Conservation (phyloP, 2,329 filamentous ascomycete species). For the Fusarium cicatricum region DNA sequence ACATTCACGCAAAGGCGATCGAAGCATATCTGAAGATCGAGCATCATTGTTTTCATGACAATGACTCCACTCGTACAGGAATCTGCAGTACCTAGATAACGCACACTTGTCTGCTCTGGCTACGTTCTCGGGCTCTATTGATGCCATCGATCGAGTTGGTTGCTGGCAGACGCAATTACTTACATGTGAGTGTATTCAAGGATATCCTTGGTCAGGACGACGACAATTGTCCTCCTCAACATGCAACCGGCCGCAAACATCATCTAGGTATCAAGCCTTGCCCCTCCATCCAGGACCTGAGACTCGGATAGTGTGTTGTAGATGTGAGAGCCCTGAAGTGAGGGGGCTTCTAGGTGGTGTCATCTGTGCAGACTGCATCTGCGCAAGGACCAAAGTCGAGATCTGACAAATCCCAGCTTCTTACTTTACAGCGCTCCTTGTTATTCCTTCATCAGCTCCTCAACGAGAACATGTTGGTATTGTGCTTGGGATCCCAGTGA, state of each 20-base stretch:
- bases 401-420: conserved; percentile 28
- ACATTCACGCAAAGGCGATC: conserved; percentile 7
- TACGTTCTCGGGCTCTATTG: not conserved
- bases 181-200: not conserved
- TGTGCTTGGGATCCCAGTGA: conserved; percentile 6
- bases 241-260: conserved; percentile 12
- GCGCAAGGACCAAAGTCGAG: conserved; percentile 23
- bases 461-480: not conserved
- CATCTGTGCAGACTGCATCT: conserved; percentile 35
- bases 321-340: not conserved
- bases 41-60: conserved; percentile 11
- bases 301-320: conserved; percentile 13
- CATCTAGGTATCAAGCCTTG: conserved; percentile 10
- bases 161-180: too few relatives aligned
- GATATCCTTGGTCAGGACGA: not conserved
- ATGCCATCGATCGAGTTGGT: not conserved
- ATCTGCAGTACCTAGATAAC: not conserved
- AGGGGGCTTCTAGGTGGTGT: conserved; percentile 31
- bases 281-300: conserved; percentile 12
- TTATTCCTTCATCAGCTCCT: conserved; percentile 4
- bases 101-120: not conserved
- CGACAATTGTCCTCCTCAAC: conserved; percentile 3
- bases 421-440: not conserved
- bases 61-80: conserved; percentile 4
- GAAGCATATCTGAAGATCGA: conserved; percentile 3